phyloP scores from a whole-genome alignment of 2,329 filamentous ascomycete genomes.

The Cyphellophora attinorum region DNA sequence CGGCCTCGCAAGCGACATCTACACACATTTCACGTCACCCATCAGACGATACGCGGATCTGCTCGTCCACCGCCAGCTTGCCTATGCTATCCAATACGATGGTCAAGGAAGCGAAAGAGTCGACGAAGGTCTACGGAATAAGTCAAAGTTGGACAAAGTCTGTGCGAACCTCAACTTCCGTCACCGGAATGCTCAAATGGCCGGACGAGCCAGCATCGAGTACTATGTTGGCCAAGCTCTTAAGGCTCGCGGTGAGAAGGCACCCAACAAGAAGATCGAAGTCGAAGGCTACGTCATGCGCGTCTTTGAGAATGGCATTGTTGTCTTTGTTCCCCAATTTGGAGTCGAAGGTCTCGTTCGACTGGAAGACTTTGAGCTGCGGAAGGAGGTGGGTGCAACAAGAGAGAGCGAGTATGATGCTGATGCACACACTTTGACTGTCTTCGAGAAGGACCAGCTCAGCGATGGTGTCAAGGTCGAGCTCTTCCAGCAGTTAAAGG shows the following conservation, averaged over 20 bases:
- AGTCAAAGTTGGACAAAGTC: constrained; percentile 78
- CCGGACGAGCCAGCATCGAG: constrained; percentile 85
- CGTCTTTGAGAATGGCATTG: constrained; percentile 94
- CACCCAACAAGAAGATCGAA: constrained; percentile 42
- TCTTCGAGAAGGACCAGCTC: constrained; percentile 47
- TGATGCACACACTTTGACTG: constrained; percentile 68
- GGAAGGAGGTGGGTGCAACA: constrained; percentile 24
- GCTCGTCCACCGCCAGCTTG: constrained; percentile 85
- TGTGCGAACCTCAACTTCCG: constrained; percentile 98
- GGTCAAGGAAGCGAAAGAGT: constrained; percentile 49
- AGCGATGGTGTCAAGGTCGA: constrained; percentile 54
- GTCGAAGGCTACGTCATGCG: constrained; percentile 96
- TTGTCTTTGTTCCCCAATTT: constrained; percentile 90
- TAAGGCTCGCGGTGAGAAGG: constrained; percentile 54
- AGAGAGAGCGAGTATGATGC: constrained; percentile 76
- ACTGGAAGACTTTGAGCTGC: constrained; percentile 59
- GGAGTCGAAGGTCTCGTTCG: constrained; percentile 90
- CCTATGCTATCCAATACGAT: constrained; percentile 86
- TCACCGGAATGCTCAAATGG: constrained; percentile 93
- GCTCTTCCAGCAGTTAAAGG: constrained; percentile 83
- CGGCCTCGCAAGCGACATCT: constrained; percentile 90
- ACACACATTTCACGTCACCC: constrained; percentile 96
- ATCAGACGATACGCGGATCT: constrained; percentile 98
- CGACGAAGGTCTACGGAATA: constrained; percentile 71
- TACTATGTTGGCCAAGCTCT: constrained; percentile 98